phyloP scores from a whole-genome alignment of 2,329 filamentous ascomycete species.

The Neonectria faginata region DNA sequence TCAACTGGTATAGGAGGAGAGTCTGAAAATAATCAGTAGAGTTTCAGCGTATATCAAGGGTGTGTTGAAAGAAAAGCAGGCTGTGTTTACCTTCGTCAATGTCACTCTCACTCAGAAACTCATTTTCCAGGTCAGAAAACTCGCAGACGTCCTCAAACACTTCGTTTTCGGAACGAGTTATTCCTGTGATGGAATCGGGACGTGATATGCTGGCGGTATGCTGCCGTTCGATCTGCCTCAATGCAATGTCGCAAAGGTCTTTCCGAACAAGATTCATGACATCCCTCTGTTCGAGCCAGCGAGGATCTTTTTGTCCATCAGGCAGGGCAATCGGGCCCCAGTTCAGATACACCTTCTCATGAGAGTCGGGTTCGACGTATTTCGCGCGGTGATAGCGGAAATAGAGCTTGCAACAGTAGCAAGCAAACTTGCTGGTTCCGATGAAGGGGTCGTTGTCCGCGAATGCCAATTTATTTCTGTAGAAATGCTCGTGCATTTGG shows the following conservation, averaged over 20 bases:
- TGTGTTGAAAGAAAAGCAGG: background rate
- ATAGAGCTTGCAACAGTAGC: constrained; percentile 61
- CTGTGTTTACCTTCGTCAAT: background rate
- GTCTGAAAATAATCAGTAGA: background rate
- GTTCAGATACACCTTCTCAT: constrained; percentile 55
- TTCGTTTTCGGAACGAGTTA: constrained; percentile 1
- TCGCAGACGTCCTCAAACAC: background rate
- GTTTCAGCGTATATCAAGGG: background rate
- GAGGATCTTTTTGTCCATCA: constrained; percentile 16
- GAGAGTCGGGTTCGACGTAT: constrained; percentile 49
- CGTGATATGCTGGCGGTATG: background rate
- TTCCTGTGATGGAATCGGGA: background rate
- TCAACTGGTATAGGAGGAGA: background rate
- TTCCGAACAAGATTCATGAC: constrained; percentile 22
- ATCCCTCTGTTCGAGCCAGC: constrained; percentile 28
- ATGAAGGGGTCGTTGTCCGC: constrained; percentile 57
- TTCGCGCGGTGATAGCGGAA: constrained; percentile 54
- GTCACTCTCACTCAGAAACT: background rate
- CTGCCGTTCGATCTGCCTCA: constrained; percentile 17
- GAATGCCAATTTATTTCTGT: constrained; percentile 49
- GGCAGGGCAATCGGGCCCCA: constrained; percentile 51
- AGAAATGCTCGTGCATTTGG: constrained; percentile 59
- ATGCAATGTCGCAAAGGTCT: constrained; percentile 24
- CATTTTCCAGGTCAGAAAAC: constrained; percentile 18
- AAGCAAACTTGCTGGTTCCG: constrained; percentile 64